Evolutionary conservation across 176 grass and related monocot genomes (phyloP).

Genomic region (Alopecurus myosuroides): DNA sequence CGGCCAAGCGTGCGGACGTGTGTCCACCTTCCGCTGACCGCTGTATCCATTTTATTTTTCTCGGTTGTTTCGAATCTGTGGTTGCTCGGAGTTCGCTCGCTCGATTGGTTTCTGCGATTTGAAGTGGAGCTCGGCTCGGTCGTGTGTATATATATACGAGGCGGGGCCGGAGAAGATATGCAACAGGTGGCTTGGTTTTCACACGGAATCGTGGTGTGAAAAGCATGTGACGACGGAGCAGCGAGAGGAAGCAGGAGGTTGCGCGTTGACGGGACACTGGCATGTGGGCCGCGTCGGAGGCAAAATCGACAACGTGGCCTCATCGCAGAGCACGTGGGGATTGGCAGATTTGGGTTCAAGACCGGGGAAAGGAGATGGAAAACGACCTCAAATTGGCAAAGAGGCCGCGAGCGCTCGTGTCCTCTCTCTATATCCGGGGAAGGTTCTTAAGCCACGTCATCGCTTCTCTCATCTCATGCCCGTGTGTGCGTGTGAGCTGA

Average conservation of each 20-base stretch:
- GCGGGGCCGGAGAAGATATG: neutral
- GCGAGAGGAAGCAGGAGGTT: neutral
- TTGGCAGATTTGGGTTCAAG: neutral
- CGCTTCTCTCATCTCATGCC: neutral
- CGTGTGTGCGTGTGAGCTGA: neutral
- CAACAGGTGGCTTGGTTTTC: neutral
- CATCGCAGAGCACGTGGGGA: constrained; percentile 9
- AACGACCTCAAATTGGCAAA: constrained; percentile 12
- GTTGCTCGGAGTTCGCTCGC: neutral
- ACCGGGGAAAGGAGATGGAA: neutral
- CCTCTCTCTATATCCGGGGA: neutral
- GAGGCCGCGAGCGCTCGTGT: neutral
- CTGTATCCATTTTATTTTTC: constrained; percentile 4
- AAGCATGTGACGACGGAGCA: neutral
- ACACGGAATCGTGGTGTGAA: neutral
- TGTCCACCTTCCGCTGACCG: constrained; percentile 32
- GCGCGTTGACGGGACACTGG: constrained; percentile 1
- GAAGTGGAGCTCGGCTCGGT: neutral
- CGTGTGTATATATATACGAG: constrained; percentile 16
- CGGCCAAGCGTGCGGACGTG: constrained; percentile 53
- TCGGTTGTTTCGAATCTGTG: constrained; percentile 1
- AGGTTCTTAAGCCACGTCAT: constrained; percentile 8
- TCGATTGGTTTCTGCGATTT: constrained; percentile 6
- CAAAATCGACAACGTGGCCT: constrained; percentile 17
- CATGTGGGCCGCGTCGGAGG: constrained; percentile 6